Evolutionary conservation across 768 basidiomycete genomes (phyloP).

Genomic region (Panus rudis): DNA sequence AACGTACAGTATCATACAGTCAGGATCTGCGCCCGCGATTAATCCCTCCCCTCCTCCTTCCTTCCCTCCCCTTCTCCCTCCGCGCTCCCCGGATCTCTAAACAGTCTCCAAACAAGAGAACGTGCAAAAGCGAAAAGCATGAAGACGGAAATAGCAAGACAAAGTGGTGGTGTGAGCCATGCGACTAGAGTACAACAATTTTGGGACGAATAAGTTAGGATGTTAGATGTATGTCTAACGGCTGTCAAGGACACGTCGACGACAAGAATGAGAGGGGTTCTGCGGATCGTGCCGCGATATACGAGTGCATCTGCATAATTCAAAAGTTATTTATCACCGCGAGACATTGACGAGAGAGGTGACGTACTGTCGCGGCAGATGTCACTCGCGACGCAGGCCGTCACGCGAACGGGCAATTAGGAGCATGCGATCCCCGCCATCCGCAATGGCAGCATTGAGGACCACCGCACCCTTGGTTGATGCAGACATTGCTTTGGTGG

Average conservation of each 20-base stretch:
- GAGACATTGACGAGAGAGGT: not conserved
- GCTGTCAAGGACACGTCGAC: not conserved
- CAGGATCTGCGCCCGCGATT: too few relatives aligned
- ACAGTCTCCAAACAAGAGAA: too few relatives aligned
- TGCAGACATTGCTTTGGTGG: not conserved
- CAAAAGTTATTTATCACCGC: not conserved
- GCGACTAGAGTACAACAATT: too few relatives aligned
- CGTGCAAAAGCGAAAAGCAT: too few relatives aligned
- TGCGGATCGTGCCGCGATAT: not conserved
- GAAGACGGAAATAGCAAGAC: too few relatives aligned
- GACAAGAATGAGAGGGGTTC: not conserved
- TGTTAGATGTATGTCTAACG: not conserved
- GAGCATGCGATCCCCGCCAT: not conserved
- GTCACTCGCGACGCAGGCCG: too few relatives aligned
- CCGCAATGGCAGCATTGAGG: conserved; percentile 1
- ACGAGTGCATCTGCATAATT: not conserved
- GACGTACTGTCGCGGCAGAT: not conserved
- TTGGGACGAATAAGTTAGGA: too few relatives aligned
- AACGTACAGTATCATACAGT: too few relatives aligned
- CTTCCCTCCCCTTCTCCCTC: too few relatives aligned
- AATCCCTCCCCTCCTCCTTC: too few relatives aligned
- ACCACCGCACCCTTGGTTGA: not conserved
- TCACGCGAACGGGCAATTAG: not conserved
- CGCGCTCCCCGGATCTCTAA: too few relatives aligned
- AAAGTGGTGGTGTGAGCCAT: too few relatives aligned